Evolutionary conservation across 2,329 filamentous ascomycete species (phyloP), one percentile per base, ranked within the genome.

Genomic region (Monosporascus cannonballus): DNA sequence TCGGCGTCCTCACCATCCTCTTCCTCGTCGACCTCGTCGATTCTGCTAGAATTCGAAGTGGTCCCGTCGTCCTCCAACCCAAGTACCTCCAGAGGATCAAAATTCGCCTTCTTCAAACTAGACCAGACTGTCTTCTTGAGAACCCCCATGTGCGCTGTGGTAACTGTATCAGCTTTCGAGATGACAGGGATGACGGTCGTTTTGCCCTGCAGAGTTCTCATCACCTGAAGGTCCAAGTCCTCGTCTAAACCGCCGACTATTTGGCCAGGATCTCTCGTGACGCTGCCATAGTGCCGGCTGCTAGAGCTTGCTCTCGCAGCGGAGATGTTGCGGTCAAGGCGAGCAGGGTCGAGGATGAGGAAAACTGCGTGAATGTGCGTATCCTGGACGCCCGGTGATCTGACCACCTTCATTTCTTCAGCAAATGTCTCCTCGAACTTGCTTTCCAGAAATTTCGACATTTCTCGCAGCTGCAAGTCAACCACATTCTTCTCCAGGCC

Each of bases 391-490:
- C 92, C 93, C 25, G 94, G 93, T 50, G 92, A 91, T 64, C 94
- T 88, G 56, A 96, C 80, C 47, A 99, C 92, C 76, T 96, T 97
- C 81, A 96, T 96, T 76, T 99, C 94, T 73, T 99, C 94, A 48
- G 84, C 84, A 68, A 99, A 96, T 0, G 94, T 97, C 66, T 99
- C 94, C 69, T 99, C 93, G 62, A 99, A 99, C 71, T 97, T 97
- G 76, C 88, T 93, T 76, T 99, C 94, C 54, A 99, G 77, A 73
- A 99, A 99, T 8, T 87, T 81, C 36, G 88, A 86, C 77, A 97
- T 92, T 68, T 96, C 90, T 56, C 92, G 85, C 59, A 99, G 77
- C 71, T 99, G 94, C 59, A 97, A 81, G 69, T 97, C 94, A 49
- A 96, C 91, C 37, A 97, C 83, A 64, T 90, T 94, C 79, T 93